Evolutionary conservation across 2,329 filamentous ascomycete genomes (phyloP).

Genomic region (Ophiosphaerella narmari): DNA sequence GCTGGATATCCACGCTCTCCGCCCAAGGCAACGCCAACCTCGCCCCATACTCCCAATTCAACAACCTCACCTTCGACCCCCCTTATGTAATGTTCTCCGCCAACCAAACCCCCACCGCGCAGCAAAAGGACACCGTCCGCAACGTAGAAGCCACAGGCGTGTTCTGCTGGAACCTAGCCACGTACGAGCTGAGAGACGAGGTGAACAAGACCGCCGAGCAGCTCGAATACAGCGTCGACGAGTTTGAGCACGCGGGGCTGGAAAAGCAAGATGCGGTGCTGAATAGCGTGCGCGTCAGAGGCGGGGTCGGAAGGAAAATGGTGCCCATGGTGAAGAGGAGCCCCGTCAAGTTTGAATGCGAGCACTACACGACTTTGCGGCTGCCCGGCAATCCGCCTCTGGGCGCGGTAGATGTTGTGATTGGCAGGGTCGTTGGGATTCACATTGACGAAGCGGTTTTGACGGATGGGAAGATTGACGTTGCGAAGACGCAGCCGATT

Average conservation of each 20-base stretch:
- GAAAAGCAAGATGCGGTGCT: slow-evolving; percentile 53
- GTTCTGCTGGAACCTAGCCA: slow-evolving; percentile 66
- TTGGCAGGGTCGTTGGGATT: slow-evolving; percentile 61
- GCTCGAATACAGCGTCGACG: slow-evolving; percentile 56
- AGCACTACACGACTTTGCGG: slow-evolving; percentile 58
- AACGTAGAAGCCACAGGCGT: slow-evolving; percentile 62
- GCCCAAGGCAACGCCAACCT: slow-evolving; percentile 57
- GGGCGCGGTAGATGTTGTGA: slow-evolving; percentile 62
- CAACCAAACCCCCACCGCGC: slow-evolving; percentile 56
- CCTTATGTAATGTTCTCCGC: slow-evolving; percentile 66
- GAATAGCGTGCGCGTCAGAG: slow-evolving; percentile 33
- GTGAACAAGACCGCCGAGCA: slow-evolving; percentile 62
- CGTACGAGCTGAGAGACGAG: slow-evolving; percentile 59
- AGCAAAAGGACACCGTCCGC: slow-evolving; percentile 61
- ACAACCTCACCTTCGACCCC: slow-evolving; percentile 66
- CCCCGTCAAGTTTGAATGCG: slow-evolving; percentile 65
- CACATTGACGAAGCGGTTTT: slow-evolving; percentile 62
- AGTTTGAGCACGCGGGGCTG: slow-evolving; percentile 58
- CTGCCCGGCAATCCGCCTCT: slow-evolving; percentile 62
- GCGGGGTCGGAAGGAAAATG: slow-evolving; percentile 5
- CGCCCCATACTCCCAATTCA: slow-evolving; percentile 66
- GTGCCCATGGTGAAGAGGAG: slow-evolving; percentile 59
- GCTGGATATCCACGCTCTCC: slow-evolving; percentile 65
- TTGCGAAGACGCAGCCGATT: slow-evolving; percentile 62
- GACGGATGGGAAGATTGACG: slow-evolving; percentile 60